Evolutionary conservation across 2,329 filamentous ascomycete species (phyloP), one percentile per base, ranked within the genome.

Genomic region (Ophiocordyceps australis): DNA sequence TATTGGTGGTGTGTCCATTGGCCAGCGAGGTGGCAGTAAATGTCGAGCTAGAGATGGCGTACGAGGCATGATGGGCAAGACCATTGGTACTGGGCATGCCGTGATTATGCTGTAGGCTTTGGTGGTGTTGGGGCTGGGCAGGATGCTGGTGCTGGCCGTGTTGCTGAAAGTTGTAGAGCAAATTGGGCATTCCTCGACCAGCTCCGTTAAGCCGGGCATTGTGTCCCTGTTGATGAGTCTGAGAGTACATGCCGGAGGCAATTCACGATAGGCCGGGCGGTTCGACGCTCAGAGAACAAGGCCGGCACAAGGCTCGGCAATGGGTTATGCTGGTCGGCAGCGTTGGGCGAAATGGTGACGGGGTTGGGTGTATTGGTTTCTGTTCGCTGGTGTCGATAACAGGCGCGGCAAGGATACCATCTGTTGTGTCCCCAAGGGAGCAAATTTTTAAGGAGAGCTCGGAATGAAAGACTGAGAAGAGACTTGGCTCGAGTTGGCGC

Each of bases 91-190:
- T 56, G 35, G 68, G 55, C 28, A 56, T 50, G 14, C 55, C 46
- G 40, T 74, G 70, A 30, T 74, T 66, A 36, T 64, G 57, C 40
- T 72, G 67, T 21, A 71, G 48, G 32, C 49, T 53, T 36, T 71
- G 62, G 35, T 74, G 70, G 35, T 74, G 64, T 38, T 78, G 74
- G 7, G 66, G 54, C 32, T 75, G 67, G 30, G 67, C 63, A 32
- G 72, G 71, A 33, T 75, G 70, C 30, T 73, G 65, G 36, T 65
- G 58, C 36, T 62, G 64, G 16, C 56, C 54, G 34, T 74, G 62
- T 34, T 65, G 70, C 35, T 74, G 69, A 39, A 67, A 80, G 44
- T 68, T 73, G 53, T 80, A 80, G 42, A 74, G 62, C 56, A 82
- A 59, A 34, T 59, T 61, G 16, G 65, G 64, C 34, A 70, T 70